phyloP scores from a whole-genome alignment of 2,329 filamentous ascomycete genomes.

The Balansia obtecta region DNA sequence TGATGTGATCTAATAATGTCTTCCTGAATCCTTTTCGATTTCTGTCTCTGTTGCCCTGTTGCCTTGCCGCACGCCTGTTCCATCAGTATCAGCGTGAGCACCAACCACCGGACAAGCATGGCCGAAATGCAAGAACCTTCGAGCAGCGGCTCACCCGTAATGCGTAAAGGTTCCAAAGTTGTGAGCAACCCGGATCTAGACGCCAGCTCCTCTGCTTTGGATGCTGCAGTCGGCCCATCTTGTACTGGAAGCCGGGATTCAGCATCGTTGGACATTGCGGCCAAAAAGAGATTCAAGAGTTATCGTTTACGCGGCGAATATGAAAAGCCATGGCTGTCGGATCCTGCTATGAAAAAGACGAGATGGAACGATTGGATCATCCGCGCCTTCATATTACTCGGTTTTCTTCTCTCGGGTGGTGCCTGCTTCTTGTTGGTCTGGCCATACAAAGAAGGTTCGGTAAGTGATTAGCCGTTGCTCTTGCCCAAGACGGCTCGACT shows the following conservation, averaged over 20 bases:
- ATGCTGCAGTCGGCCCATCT: neutral
- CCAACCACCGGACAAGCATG: neutral
- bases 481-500: neutral
- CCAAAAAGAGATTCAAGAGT: constrained; percentile 17
- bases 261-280: constrained; percentile 3
- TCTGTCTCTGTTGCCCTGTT: neutral
- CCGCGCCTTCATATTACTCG: constrained; percentile 18
- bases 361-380: constrained; percentile 24
- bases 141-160: neutral
- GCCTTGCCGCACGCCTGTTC: neutral
- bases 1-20: neutral
- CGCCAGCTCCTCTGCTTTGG: constrained; percentile 1
- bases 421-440: constrained; percentile 20
- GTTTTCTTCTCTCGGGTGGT: constrained; percentile 20
- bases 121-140: neutral
- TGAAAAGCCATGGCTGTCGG: constrained; percentile 26
- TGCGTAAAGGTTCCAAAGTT: neutral
- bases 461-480: constrained; percentile 5
- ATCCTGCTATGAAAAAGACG: constrained; percentile 20
- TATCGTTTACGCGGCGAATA: constrained; percentile 21
- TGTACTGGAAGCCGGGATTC: neutral
- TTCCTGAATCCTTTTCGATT: neutral
- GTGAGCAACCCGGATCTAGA: neutral
- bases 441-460: constrained; percentile 14
- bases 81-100: neutral